Base-by-base conservation (phyloP, 2,329 filamentous ascomycete genomes). In the Emergomyces pasteurianus region DNA sequence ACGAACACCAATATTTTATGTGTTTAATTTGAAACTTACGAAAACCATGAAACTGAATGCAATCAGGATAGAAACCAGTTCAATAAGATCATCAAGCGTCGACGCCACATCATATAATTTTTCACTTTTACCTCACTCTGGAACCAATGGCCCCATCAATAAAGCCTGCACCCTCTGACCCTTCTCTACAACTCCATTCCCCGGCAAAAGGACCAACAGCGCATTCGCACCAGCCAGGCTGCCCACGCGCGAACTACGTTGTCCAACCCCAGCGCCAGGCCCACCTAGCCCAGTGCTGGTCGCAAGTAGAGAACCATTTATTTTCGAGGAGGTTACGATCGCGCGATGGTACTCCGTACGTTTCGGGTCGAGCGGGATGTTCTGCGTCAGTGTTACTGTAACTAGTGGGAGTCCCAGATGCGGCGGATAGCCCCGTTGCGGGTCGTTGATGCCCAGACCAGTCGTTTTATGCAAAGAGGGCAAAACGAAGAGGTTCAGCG, bases 271-370 rank as follows among this genome's bases (percentile, higher is more conserved):
- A 8, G 49, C 59, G 18, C 61, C 61, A 23, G 54, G 59, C 14
- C 65, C 73, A 26, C 69, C 69, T 2, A 87, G 86, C 6, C 94
- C 94, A 0, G 94, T 99, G 69, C 90, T 96, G 36, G 78, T 83
- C 0, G 91, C 94, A 62, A 83, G 79, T 55, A 97, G 73, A 9
- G 77, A 68, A 0, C 92, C 92, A 67, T 92, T 86, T 0, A 66
- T 70, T 12, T 75, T 79, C 0, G 80, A 81, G 1, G 85, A 83
- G 0, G 79, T 80, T 2, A 96, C 85, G 1, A 90, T 76, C 0
- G 86, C 91, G n/a, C 94, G 87, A 71, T 96, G 92, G 73, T 95
- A 99, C 72, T 99, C 94, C 0, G 87, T 86, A 60, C 94, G 80
- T 58, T 82, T 78, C n/a, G 80, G 80, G 73, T 99, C 94, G 59